A percentile compares a stretch with the other conserved stretches of the same genome.
These are phyloP conservation scores for Phialocephala subalpina DNA, from an alignment of 2,329 filamentous ascomycete genomes.

Conservation along the genomic window DNA sequence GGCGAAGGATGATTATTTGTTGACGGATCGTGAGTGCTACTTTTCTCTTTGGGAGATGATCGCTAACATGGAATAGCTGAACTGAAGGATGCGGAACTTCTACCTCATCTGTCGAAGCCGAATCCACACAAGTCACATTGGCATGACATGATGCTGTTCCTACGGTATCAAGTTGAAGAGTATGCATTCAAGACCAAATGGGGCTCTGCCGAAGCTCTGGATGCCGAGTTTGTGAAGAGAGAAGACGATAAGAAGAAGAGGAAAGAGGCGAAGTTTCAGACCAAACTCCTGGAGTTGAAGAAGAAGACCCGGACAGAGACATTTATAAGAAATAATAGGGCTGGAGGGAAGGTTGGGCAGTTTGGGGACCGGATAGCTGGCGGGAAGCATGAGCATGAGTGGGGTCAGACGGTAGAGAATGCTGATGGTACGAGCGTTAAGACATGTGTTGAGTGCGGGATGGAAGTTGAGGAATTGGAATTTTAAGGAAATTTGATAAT, in stretches of 20 bases:
- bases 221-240: slow-evolving; percentile 85
- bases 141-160: slow-evolving; percentile 98
- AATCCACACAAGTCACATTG: slow-evolving; percentile 96
- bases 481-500: slow-evolving; percentile 35
- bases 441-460: slow-evolving; percentile 78
- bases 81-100: slow-evolving; percentile 83
- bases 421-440: slow-evolving; percentile 80
- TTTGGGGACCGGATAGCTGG: slow-evolving; percentile 82
- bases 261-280: slow-evolving; percentile 92
- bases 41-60: neutral
- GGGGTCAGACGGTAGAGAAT: slow-evolving; percentile 74
- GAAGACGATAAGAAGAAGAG: slow-evolving; percentile 82
- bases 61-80: slow-evolving; percentile 65
- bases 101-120: slow-evolving; percentile 87
- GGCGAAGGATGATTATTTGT: slow-evolving; percentile 90
- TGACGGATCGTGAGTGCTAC: slow-evolving; percentile 81
- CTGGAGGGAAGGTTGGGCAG: slow-evolving; percentile 53
- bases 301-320: slow-evolving; percentile 92
- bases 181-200: slow-evolving; percentile 92
- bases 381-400: slow-evolving; percentile 88
- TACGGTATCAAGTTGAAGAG: slow-evolving; percentile 92
- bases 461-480: slow-evolving; percentile 77
- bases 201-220: slow-evolving; percentile 85
- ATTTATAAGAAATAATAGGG: slow-evolving; percentile 75
- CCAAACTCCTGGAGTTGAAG: slow-evolving; percentile 88